Conservation (phyloP, 2,329 filamentous ascomycete species). For the Fusarium ambrosium region DNA sequence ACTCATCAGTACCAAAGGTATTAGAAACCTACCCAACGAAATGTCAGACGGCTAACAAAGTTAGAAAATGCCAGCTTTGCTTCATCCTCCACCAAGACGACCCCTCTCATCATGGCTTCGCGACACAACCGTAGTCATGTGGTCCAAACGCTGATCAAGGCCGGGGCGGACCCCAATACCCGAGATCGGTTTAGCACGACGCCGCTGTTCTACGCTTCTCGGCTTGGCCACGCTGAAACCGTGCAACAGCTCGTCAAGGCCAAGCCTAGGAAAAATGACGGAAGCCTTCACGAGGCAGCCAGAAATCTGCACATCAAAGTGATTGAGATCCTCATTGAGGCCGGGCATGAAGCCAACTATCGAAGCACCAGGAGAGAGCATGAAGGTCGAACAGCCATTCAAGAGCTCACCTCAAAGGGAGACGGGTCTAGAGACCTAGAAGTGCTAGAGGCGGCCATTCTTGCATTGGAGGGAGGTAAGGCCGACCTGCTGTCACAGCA, state of each 20-base stretch:
- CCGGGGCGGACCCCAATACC: neutral
- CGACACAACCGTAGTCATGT: neutral
- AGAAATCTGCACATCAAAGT: slow-evolving; percentile 21
- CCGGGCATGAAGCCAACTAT: slow-evolving; percentile 13
- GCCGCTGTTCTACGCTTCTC: slow-evolving; percentile 11
- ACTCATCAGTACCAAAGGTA: neutral
- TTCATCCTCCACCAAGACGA: neutral
- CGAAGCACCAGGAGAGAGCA: slow-evolving; percentile 3
- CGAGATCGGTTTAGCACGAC: slow-evolving; percentile 1
- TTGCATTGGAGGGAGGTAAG: slow-evolving; percentile 6
- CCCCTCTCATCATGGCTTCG: neutral
- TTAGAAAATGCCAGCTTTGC: neutral
- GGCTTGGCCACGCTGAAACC: slow-evolving; percentile 4
- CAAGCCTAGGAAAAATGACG: slow-evolving; percentile 6
- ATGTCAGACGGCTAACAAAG: neutral
- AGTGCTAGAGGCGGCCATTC: slow-evolving; percentile 10
- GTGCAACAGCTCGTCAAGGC: slow-evolving; percentile 8
- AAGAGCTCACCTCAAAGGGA: slow-evolving; percentile 14
- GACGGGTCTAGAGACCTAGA: neutral
- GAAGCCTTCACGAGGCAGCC: slow-evolving; percentile 27
- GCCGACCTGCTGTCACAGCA: slow-evolving; percentile 2
- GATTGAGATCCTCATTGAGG: slow-evolving; percentile 8
- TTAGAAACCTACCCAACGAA: neutral
- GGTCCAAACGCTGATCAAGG: neutral
- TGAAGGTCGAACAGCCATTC: slow-evolving; percentile 12